phyloP scores from a whole-genome alignment of 2,329 filamentous ascomycete species.

The Ophiostoma triangulosporum region DNA sequence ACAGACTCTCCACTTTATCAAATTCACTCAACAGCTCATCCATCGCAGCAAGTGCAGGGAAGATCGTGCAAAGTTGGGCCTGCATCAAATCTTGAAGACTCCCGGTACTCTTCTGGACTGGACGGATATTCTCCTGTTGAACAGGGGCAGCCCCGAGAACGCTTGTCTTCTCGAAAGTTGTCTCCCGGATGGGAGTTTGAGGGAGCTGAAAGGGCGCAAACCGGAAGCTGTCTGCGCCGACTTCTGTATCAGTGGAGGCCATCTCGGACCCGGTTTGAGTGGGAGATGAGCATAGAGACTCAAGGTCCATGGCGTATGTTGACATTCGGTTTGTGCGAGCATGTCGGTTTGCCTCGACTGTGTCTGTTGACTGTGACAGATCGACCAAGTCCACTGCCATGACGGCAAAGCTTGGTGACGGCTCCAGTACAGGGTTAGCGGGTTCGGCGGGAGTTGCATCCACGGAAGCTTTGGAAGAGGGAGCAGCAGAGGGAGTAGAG shows the following conservation, averaged over 20 bases:
- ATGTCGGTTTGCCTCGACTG: not conserved
- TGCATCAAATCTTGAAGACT: not conserved
- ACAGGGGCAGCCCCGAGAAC: not conserved
- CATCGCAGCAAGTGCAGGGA: constrained; percentile 5
- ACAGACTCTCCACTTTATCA: not conserved
- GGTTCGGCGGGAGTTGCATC: too few relatives aligned
- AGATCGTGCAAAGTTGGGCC: not conserved
- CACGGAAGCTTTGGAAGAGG: too few relatives aligned
- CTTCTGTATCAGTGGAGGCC: not conserved
- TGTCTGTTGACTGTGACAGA: constrained; percentile 5
- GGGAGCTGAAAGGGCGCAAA: not conserved
- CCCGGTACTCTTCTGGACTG: not conserved
- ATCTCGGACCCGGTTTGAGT: not conserved
- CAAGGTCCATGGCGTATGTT: constrained; percentile 11
- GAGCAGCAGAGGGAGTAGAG: too few relatives aligned
- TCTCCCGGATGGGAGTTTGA: not conserved
- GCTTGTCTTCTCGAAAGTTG: not conserved
- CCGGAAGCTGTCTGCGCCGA: not conserved
- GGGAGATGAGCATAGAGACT: constrained; percentile 2
- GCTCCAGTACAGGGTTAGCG: not conserved
- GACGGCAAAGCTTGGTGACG: not conserved
- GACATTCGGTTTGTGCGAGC: not conserved
- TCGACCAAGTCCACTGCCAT: constrained; percentile 7
- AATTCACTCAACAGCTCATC: not conserved
- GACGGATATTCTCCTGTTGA: not conserved